Percentiles rank a stretch among this genome's conserved stretches.
These are phyloP conservation scores for Leccinum idahoense DNA, from an alignment of 1,284 basidiomycete genomes.

Conservation along the genomic window DNA sequence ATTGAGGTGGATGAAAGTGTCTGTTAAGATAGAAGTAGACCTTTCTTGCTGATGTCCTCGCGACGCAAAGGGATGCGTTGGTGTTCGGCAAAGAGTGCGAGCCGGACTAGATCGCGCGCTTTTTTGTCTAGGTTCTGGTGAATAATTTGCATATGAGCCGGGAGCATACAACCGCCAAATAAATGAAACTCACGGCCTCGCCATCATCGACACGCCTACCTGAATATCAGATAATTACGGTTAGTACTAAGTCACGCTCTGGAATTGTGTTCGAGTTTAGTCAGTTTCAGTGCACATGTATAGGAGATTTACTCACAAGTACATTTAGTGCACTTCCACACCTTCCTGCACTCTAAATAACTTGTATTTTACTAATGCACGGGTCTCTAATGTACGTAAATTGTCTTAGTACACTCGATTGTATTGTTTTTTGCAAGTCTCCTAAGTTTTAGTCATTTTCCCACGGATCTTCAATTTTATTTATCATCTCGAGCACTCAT, in stretches of 20 bases:
- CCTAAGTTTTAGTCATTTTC: background rate
- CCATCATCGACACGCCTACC: conserved; percentile 9
- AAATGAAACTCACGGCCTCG: background rate
- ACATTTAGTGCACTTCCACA: too few species aligned
- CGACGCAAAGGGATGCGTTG: conserved; percentile 54
- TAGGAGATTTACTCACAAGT: background rate
- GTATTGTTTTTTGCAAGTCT: background rate
- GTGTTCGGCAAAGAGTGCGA: conserved; percentile 70
- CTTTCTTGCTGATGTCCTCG: conserved; percentile 77
- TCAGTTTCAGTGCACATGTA: background rate
- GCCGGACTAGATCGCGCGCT: conserved; percentile 61
- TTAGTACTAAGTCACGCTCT: background rate
- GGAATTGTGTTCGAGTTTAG: background rate
- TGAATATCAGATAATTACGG: conserved; percentile 11
- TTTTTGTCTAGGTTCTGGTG: conserved; percentile 52
- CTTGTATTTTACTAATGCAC: background rate
- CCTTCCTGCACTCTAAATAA: background rate
- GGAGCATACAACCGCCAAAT: background rate
- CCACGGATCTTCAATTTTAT: background rate
- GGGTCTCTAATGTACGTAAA: background rate
- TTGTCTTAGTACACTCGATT: background rate
- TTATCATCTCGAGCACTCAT: background rate
- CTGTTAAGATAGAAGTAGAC: conserved; percentile 30
- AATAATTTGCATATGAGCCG: conserved; percentile 19
- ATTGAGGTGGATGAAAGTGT: background rate